These are phyloP conservation scores for Dothidotthia symphoricarpi DNA, from an alignment of 2,329 filamentous ascomycete species.

Conservation along the genomic window DNA sequence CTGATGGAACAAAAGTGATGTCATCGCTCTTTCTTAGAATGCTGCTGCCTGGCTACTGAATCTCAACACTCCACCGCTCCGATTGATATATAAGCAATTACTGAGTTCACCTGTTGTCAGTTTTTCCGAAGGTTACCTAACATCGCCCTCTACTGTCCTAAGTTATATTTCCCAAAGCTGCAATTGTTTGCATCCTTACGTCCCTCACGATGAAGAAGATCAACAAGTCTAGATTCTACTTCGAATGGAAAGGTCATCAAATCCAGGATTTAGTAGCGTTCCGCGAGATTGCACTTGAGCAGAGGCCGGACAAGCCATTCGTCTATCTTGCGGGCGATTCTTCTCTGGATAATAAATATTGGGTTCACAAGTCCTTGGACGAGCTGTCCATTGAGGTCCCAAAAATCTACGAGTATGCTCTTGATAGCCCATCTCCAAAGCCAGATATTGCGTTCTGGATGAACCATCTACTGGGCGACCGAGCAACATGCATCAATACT, in stretches of 20 bases:
- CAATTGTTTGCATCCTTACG: too few species aligned
- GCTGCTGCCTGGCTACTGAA: too few species aligned
- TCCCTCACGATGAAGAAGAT: slow-evolving; percentile 19
- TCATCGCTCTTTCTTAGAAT: too few species aligned
- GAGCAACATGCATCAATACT: slow-evolving; percentile 38
- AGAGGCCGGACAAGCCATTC: slow-evolving; percentile 31
- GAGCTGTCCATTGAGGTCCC: slow-evolving; percentile 18
- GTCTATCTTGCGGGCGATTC: slow-evolving; percentile 42
- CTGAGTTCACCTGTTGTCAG: too few species aligned
- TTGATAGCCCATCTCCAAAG: slow-evolving; percentile 27
- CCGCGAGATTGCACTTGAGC: slow-evolving; percentile 16
- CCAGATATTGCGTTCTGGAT: slow-evolving; percentile 42
- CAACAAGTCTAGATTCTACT: slow-evolving; percentile 30
- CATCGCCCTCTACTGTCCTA: too few species aligned
- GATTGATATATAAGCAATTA: too few species aligned
- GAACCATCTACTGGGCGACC: slow-evolving; percentile 31
- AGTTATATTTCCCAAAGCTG: too few species aligned
- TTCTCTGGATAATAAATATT: slow-evolving; percentile 42
- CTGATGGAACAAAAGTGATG: too few species aligned
- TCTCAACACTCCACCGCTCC: too few species aligned
- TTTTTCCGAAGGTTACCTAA: too few species aligned
- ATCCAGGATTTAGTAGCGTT: slow-evolving; percentile 31
- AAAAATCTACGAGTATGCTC: slow-evolving; percentile 27
- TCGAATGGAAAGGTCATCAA: slow-evolving; percentile 38
- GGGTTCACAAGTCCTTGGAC: slow-evolving; percentile 24